Base-by-base conservation (phyloP, 1,139 yeast genomes). In the Nakaseomyces uthaithaninus region DNA sequence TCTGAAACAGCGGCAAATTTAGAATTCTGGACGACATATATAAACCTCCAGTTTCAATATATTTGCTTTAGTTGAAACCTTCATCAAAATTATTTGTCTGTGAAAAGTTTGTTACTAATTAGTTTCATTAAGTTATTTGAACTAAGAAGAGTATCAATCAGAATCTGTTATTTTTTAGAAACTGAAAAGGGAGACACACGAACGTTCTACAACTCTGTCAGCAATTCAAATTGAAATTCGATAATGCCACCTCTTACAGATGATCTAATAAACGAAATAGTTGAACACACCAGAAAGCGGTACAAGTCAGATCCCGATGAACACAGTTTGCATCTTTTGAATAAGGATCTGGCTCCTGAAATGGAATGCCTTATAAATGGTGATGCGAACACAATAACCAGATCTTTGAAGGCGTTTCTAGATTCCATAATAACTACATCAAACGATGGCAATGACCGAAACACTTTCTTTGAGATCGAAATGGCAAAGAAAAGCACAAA, bases 401-500 rank as follows among this genome's bases (percentile, higher is more conserved):
- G 35, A 11, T 31, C 24, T 5, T n/a, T 20, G 11, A 19, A 31
- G 17, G 35, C 35, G 3, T n/a, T 31, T n/a, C 4, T 31, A 12
- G 35, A 31, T 14, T 31, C 35, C 9, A n/a, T 31, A n/a, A 11
- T 20, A 31, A 31, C 35, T 5, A 14, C 3, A 2, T 3, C 5
- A 10, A 11, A 4, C n/a, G 33, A 18, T 9, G 33, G 18, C 24
- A 31, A n/a, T 5, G 7, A 11, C 19, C 8, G 8, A 4, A 15
- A 16, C 6, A 7, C 33, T 14, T 14, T 27, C 18, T 31, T 19
- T 31, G 35, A 31, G 4, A 17, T 31, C 3, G 17, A 34, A 24
- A 14, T 36, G 22, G 25, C 33, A 17, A 33, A 34, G 24, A 11
- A 34, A 30, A 19, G 36, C 34, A 11, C 18, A 16, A 23, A 35